Percentiles rank a stretch among this genome's conserved stretches.
These are phyloP conservation scores for Termitomyces sp. DNA, from an alignment of 1,284 basidiomycete genomes.

Conservation along the genomic window DNA sequence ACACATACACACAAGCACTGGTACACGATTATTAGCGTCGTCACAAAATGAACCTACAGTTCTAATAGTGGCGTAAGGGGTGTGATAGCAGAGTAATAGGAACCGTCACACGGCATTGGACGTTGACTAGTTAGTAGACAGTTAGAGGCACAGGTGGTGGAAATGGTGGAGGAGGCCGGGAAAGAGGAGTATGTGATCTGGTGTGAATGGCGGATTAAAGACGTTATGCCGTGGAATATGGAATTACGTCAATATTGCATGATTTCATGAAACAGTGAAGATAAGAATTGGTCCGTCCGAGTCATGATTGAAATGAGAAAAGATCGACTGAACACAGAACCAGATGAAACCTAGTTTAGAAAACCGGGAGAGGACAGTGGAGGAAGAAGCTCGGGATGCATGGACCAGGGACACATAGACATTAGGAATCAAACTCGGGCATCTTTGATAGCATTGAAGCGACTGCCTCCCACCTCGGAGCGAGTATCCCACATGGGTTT, in stretches of 20 bases:
- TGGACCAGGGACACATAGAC: background rate
- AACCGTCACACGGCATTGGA: background rate
- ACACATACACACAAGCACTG: conserved; percentile 1
- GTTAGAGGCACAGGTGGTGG: background rate
- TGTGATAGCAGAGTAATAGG: background rate
- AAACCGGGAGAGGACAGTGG: background rate
- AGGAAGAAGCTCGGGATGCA: background rate
- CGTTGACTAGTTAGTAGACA: background rate
- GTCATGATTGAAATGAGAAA: background rate
- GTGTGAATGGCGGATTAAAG: background rate
- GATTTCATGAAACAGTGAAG: background rate
- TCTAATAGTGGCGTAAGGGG: background rate
- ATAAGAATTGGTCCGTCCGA: conserved; percentile 1
- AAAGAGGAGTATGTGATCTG: background rate
- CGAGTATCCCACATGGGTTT: background rate
- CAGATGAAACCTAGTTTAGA: background rate
- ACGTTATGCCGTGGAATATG: background rate
- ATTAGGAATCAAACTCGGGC: background rate
- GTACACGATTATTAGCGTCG: conserved; percentile 4
- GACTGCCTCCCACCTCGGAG: background rate
- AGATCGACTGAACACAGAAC: background rate
- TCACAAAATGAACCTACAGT: background rate
- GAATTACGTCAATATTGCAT: conserved; percentile 5
- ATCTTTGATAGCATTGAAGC: background rate
- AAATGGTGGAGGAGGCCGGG: background rate